Percentiles rank a stretch among this genome's conserved stretches.
Conservation (phyloP, 2,329 filamentous ascomycete species). For the Mycosphaerella arachidis region DNA sequence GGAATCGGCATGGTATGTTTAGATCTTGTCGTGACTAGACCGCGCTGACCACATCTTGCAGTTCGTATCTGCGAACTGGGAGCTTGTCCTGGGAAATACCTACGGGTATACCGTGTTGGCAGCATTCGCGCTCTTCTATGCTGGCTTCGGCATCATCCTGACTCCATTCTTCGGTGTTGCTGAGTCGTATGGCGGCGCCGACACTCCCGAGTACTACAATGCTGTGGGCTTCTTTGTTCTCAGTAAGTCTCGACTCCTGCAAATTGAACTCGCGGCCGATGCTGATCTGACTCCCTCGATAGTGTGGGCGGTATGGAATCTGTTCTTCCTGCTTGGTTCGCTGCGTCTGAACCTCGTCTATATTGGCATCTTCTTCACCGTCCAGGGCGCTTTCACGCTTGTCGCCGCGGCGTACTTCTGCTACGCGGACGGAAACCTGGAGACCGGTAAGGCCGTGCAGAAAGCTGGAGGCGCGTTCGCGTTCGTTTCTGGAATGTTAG, state of each 20-base stretch:
- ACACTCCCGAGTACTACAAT: conserved; percentile 45
- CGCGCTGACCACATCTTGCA: conserved; percentile 4
- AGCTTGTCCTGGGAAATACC: conserved; percentile 49
- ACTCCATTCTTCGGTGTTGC: conserved; percentile 46
- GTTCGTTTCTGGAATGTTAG: conserved; percentile 44
- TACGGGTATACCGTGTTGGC: conserved; percentile 51
- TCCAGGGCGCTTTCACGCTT: conserved; percentile 43
- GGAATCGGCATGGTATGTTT: conserved; percentile 46
- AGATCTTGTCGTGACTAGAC: background rate
- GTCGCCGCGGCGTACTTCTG: conserved; percentile 46
- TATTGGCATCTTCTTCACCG: conserved; percentile 46
- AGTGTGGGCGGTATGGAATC: conserved; percentile 47
- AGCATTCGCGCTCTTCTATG: conserved; percentile 54
- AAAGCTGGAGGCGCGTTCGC: conserved; percentile 46
- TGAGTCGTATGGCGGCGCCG: conserved; percentile 41
- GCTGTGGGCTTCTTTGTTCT: conserved; percentile 49
- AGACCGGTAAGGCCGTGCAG: conserved; percentile 36
- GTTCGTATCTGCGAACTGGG: conserved; percentile 52
- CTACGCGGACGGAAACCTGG: conserved; percentile 39
- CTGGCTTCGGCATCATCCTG: conserved; percentile 47
- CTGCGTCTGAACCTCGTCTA: conserved; percentile 47
- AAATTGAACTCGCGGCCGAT: background rate
- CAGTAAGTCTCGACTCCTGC: conserved; percentile 29
- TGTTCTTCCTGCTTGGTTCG: conserved; percentile 45
- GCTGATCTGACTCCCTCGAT: conserved; percentile 4